Conservation (phyloP, 352 stramenopile genomes). For the Phytophthora nicotianae region DNA sequence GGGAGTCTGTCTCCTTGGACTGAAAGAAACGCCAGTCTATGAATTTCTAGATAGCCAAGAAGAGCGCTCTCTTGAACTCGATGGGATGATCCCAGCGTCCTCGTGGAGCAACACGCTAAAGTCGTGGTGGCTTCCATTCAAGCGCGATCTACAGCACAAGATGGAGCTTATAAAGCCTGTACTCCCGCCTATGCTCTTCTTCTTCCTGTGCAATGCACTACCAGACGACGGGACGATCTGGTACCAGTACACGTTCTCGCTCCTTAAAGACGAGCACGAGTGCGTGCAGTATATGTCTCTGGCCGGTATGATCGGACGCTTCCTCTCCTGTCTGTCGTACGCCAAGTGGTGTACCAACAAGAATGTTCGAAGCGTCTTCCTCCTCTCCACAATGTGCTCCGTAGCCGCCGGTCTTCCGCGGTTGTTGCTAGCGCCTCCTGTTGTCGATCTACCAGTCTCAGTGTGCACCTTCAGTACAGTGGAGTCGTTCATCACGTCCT, state of each 20-base stretch:
- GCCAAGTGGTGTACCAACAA: constrained; percentile 65
- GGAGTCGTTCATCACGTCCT: constrained; percentile 80
- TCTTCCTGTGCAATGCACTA: constrained; percentile 79
- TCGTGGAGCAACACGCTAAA: constrained; percentile 21
- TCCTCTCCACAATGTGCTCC: constrained; percentile 73
- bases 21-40: constrained; percentile 47
- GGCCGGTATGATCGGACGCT: constrained; percentile 67
- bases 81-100: constrained; percentile 6
- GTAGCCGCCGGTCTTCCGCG: constrained; percentile 68
- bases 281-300: constrained; percentile 80
- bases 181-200: constrained; percentile 79
- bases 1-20: constrained; percentile 49
- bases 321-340: constrained; percentile 80
- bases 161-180: constrained; percentile 55
- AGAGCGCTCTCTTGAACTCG: not conserved
- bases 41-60: not conserved
- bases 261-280: constrained; percentile 60
- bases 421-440: constrained; percentile 63
- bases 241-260: constrained; percentile 83
- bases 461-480: constrained; percentile 68
- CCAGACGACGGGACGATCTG: constrained; percentile 69
- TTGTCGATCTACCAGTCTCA: constrained; percentile 57
- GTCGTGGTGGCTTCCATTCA: constrained; percentile 54
- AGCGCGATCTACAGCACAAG: constrained; percentile 50
- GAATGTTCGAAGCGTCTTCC: constrained; percentile 75